Conservation (phyloP, 352 stramenopile genomes). For the Blastocystis sp. region DNA sequence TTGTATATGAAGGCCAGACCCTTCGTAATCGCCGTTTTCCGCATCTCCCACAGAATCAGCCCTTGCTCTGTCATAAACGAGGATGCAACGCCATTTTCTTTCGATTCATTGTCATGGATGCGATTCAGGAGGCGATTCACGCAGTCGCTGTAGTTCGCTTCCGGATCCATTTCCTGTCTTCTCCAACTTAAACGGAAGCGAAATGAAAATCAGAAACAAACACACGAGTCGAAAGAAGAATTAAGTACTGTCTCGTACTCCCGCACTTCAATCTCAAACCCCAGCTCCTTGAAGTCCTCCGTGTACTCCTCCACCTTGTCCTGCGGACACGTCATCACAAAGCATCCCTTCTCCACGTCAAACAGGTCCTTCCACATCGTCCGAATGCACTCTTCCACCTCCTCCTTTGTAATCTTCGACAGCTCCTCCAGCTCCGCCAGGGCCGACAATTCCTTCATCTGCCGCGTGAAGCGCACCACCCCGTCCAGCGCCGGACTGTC, state of each 20-base stretch:
- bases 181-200: not conserved
- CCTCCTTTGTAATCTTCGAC: not conserved
- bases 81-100: too few species aligned
- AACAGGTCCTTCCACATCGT: not conserved
- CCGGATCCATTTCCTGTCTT: not conserved
- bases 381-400: slow-evolving; percentile 43
- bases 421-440: slow-evolving; percentile 4
- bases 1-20: slow-evolving; percentile 68
- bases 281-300: slow-evolving; percentile 41
- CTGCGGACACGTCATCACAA: slow-evolving; percentile 51
- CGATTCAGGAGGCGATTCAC: not conserved
- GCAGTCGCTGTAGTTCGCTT: not conserved
- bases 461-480: not conserved
- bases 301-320: slow-evolving; percentile 28
- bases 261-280: not conserved
- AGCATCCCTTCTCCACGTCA: not conserved
- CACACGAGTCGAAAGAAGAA: not conserved
- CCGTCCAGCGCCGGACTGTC: slow-evolving; percentile 6
- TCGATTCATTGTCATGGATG: not conserved
- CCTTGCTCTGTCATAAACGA: not conserved
- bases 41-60: not conserved
- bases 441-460: not conserved
- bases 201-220: not conserved
- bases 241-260: not conserved
- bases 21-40: slow-evolving; percentile 4